phyloP scores from a whole-genome alignment of 169 alveolate species.

The Theileria equi region DNA sequence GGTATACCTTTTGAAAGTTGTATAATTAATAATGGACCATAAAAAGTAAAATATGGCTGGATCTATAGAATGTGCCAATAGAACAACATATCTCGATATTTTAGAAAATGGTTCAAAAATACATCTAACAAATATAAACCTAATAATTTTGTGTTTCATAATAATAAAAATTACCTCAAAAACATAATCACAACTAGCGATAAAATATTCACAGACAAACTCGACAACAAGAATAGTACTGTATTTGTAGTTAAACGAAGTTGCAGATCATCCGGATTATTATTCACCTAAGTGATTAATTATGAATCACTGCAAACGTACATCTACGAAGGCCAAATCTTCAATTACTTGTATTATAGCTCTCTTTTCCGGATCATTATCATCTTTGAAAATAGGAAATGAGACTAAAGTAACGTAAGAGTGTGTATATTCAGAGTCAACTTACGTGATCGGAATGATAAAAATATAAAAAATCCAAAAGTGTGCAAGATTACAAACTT shows the following conservation, averaged over 20 bases:
- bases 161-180: conserved; percentile 10
- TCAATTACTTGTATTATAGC: background rate
- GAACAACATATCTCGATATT: conserved; percentile 49
- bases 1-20: conserved; percentile 16
- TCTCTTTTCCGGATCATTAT: conserved; percentile 7
- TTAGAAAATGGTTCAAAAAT: conserved; percentile 42
- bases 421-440: background rate
- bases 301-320: background rate
- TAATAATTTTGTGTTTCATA: background rate
- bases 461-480: conserved; percentile 12
- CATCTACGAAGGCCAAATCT: conserved; percentile 8
- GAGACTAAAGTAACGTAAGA: conserved; percentile 13
- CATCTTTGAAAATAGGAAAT: conserved; percentile 6
- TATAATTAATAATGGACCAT: conserved; percentile 51
- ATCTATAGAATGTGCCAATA: conserved; percentile 50
- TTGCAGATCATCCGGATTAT: conserved; percentile 11
- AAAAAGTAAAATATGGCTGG: conserved; percentile 48
- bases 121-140: conserved; percentile 44
- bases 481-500: conserved; percentile 12
- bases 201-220: background rate
- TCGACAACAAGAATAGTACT: conserved; percentile 2
- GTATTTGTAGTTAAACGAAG: conserved; percentile 26
- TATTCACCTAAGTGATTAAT: conserved; percentile 9
- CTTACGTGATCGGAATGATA: conserved; percentile 21
- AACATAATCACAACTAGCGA: conserved; percentile 12